phyloP scores from a whole-genome alignment of 495 filamentous ascomycete genomes.

The Glarea lozoyensis region DNA sequence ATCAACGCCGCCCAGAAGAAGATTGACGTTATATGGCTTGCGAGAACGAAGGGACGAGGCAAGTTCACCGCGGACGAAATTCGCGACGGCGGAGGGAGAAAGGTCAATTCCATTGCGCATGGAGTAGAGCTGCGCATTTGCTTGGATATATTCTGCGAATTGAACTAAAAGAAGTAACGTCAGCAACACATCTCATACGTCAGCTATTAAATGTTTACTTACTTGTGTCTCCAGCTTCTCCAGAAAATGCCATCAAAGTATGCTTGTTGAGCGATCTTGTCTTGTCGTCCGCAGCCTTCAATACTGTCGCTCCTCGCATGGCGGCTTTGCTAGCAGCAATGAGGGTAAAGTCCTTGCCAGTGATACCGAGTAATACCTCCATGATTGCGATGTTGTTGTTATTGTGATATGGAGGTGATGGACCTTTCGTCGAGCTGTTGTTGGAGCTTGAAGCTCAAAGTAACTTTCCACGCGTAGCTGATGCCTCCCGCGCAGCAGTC shows the following conservation, averaged over 20 bases:
- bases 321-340: slow-evolving; percentile 94
- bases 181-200: neutral
- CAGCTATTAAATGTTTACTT: slow-evolving; percentile 15
- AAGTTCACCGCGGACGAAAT: slow-evolving; percentile 88
- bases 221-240: slow-evolving; percentile 96
- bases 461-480: neutral
- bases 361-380: slow-evolving; percentile 97
- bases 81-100: slow-evolving; percentile 75
- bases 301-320: slow-evolving; percentile 92
- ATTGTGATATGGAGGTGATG: slow-evolving; percentile 7
- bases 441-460: slow-evolving; percentile 8
- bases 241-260: slow-evolving; percentile 92
- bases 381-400: slow-evolving; percentile 33
- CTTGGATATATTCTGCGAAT: slow-evolving; percentile 99
- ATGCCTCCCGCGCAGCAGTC: neutral
- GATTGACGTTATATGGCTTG: slow-evolving; percentile 92
- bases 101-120: slow-evolving; percentile 95
- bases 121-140: slow-evolving; percentile 93
- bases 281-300: slow-evolving; percentile 97
- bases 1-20: slow-evolving; percentile 87
- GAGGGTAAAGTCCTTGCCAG: slow-evolving; percentile 97
- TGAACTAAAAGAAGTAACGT: slow-evolving; percentile 53
- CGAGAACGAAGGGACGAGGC: slow-evolving; percentile 82
- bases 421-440: neutral
- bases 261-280: slow-evolving; percentile 82